Conservation (phyloP, 2,329 filamentous ascomycete genomes). For the Diaporthe vexans region DNA sequence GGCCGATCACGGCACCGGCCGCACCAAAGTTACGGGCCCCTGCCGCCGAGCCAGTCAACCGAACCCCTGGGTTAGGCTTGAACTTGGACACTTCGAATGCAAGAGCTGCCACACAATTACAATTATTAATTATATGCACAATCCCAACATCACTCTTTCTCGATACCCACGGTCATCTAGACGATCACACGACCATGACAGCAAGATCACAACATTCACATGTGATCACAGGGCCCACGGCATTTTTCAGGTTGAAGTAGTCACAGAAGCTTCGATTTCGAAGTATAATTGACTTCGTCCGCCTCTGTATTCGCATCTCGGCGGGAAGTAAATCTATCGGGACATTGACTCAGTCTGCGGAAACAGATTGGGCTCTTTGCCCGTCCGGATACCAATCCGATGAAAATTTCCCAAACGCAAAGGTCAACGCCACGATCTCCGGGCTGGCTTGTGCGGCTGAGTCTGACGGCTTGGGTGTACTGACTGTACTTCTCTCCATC, state of each 20-base stretch:
- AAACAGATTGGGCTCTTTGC: background rate
- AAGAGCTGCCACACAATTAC: background rate
- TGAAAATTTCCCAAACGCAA: background rate
- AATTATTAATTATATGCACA: too few species aligned
- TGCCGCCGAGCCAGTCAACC: conserved; percentile 6
- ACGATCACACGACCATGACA: too few species aligned
- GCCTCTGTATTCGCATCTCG: background rate
- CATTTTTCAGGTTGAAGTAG: background rate
- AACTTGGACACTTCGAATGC: background rate
- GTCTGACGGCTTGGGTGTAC: too few species aligned
- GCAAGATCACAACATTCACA: too few species aligned
- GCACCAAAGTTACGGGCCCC: conserved; percentile 2
- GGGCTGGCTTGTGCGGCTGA: too few species aligned
- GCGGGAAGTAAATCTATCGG: background rate
- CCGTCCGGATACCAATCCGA: background rate
- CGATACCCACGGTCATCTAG: too few species aligned
- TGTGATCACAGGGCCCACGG: too few species aligned
- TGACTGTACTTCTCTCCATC: background rate
- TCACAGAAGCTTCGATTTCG: background rate
- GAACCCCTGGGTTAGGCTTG: background rate
- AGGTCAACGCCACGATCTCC: background rate
- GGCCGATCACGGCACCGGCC: conserved; percentile 34
- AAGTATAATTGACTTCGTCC: too few species aligned
- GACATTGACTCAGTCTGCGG: background rate
- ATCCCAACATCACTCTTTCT: too few species aligned